Evolutionary conservation across 371 early-diverging fungal species (phyloP), one percentile per base, ranked within the genome.

Genomic region (Lichtheimia ornata): DNA sequence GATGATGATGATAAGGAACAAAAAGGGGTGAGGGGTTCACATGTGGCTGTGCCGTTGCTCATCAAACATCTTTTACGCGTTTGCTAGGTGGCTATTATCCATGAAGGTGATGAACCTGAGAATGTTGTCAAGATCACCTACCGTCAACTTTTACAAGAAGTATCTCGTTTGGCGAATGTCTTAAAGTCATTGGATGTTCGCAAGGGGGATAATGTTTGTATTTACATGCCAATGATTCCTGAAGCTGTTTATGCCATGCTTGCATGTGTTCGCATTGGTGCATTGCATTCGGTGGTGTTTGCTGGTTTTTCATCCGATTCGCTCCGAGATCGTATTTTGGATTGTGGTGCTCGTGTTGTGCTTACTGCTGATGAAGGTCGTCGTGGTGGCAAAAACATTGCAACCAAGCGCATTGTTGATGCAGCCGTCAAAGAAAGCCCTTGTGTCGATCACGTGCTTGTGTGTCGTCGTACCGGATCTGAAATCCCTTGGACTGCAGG

Each of bases 201-300:
- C 63, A 94, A 95, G 79, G 97, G 97, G 41, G 95, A 97, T 70
- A 91, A 89, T n/a, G 98, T 98, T 2, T 87, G 94, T 28, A 90
- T 98, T 58, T 98, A 99, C 72, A 94, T 99, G 95, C 96, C 98
- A 51, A 98, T 97, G 97, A 89, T 95, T 44, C 96, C 98, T 13
- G 93, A 97, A 70, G 93, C 99, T 3, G 83, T 94, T 7, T 85
- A 94, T 59, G 87, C 94, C 4, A 89, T 96, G 74, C 83, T 99
- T 56, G 98, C 99, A 28, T 97, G 97, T 79, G 93, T 97, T 12
- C 87, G 98, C 52, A 82, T 98, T 28, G 99, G 99, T 27, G 86
- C 94, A 12, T 72, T 94, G 25, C 99, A 85, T 61, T 86, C 87
- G 22, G 97, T 97, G 13, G 95, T 97, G 47, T 97, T 97, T 87